These are phyloP conservation scores for Aspergillus hortae DNA, from an alignment of 2,329 filamentous ascomycete genomes.

Conservation along the genomic window DNA sequence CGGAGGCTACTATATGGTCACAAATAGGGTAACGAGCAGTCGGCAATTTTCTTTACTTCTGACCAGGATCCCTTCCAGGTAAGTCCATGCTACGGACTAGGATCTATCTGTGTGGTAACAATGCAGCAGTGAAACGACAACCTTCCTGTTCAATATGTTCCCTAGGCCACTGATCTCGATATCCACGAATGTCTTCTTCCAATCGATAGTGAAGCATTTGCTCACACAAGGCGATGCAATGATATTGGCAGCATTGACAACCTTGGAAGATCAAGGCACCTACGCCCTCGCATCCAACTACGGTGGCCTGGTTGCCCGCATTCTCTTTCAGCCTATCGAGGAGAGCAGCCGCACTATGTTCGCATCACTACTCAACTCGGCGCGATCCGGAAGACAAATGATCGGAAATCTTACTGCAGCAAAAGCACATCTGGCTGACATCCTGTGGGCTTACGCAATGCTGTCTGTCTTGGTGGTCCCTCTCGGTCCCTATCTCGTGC, in stretches of 20 bases:
- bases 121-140: conserved; percentile 21
- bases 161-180: conserved; percentile 68
- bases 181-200: conserved; percentile 77
- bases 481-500: conserved; percentile 72
- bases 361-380: conserved; percentile 65
- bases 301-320: conserved; percentile 79
- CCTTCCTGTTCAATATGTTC: conserved; percentile 61
- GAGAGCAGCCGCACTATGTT: conserved; percentile 90
- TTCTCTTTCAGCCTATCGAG: conserved; percentile 92
- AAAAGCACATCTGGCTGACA: conserved; percentile 34
- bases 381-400: conserved; percentile 14
- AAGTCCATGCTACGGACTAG: conserved; percentile 12
- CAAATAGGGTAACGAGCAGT: conserved; percentile 52
- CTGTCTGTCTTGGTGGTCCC: conserved; percentile 66
- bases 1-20: conserved; percentile 64
- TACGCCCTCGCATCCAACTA: conserved; percentile 95
- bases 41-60: conserved; percentile 68
- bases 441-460: conserved; percentile 71
- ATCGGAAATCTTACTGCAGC: conserved; percentile 20
- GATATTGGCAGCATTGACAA: conserved; percentile 74
- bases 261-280: conserved; percentile 76
- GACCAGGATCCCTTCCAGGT: conserved; percentile 42
- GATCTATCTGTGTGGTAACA: conserved; percentile 10
- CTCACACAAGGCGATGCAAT: conserved; percentile 93
- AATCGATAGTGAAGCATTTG: conserved; percentile 86